Conservation (phyloP, 768 basidiomycete species). For the Panus rudis region DNA sequence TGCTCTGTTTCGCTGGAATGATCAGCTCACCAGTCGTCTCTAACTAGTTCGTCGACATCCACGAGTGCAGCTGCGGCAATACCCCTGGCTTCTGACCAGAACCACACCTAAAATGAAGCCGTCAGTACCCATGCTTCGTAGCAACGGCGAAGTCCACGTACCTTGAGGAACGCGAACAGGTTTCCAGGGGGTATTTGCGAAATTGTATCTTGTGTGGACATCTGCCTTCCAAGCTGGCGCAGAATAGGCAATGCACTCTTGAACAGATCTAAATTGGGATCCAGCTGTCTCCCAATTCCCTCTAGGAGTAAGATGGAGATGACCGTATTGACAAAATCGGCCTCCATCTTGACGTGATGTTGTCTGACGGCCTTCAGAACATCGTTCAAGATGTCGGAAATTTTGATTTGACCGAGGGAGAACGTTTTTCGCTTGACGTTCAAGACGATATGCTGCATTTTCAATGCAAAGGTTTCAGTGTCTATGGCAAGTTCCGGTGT, state of each 20-base stretch:
- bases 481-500: conserved; percentile 87
- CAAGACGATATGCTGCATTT: conserved; percentile 94
- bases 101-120: conserved; percentile 59
- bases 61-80: conserved; percentile 73
- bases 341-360: conserved; percentile 98
- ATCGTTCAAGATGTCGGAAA: conserved; percentile 86
- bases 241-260: conserved; percentile 93
- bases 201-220: conserved; percentile 70
- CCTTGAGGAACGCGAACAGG: conserved; percentile 85
- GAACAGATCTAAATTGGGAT: conserved; percentile 90
- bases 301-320: conserved; percentile 90
- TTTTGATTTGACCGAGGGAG: conserved; percentile 93
- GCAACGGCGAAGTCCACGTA: conserved; percentile 26
- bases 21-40: conserved; percentile 74
- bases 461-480: conserved; percentile 91
- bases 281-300: conserved; percentile 91
- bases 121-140: background rate
- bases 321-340: conserved; percentile 97
- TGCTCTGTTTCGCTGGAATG: background rate
- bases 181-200: conserved; percentile 61
- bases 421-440: conserved; percentile 95
- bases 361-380: conserved; percentile 80
- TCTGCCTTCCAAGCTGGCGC: conserved; percentile 84
- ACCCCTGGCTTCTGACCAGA: conserved; percentile 88
- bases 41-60: conserved; percentile 80